Evolutionary conservation across 495 filamentous ascomycete species (phyloP).

Genomic region (Podospora sp.): DNA sequence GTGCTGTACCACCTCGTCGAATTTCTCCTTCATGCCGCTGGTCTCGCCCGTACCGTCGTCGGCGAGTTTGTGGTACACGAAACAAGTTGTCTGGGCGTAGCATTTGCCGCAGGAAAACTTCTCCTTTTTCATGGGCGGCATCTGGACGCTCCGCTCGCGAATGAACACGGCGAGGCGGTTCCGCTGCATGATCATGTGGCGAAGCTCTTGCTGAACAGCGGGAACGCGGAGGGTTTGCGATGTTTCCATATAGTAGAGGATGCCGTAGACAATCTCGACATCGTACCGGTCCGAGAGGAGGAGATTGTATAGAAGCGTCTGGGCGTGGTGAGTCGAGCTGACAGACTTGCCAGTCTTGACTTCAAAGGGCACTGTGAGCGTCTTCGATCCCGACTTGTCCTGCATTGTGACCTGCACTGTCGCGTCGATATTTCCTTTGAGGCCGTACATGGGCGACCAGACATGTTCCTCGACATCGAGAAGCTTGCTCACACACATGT

Average conservation of each 20-base stretch:
- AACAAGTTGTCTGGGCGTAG: conserved; percentile 85
- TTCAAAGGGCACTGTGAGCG: conserved; percentile 86
- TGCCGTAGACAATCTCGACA: conserved; percentile 81
- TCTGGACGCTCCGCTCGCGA: conserved; percentile 69
- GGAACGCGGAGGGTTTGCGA: conserved; percentile 83
- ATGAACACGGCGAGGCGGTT: conserved; percentile 85
- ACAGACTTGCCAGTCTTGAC: conserved; percentile 89
- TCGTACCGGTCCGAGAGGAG: conserved; percentile 94
- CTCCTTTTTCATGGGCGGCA: conserved; percentile 84
- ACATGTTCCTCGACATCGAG: conserved; percentile 97
- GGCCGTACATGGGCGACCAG: conserved; percentile 95
- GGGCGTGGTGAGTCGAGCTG: conserved; percentile 79
- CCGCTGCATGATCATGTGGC: conserved; percentile 95
- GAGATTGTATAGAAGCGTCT: conserved; percentile 92
- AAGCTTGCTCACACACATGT: conserved; percentile 86
- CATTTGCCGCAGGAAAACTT: conserved; percentile 76
- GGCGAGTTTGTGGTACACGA: conserved; percentile 90
- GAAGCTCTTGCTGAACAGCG: conserved; percentile 78
- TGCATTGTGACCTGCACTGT: conserved; percentile 87
- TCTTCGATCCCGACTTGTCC: conserved; percentile 62
- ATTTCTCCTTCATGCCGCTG: conserved; percentile 72
- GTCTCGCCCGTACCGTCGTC: conserved; percentile 82
- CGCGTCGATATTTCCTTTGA: conserved; percentile 98
- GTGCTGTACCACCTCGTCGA: conserved; percentile 73
- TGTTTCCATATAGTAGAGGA: conserved; percentile 92